phyloP scores from a whole-genome alignment of 257 asterid genomes.

The Misopates orontium region DNA sequence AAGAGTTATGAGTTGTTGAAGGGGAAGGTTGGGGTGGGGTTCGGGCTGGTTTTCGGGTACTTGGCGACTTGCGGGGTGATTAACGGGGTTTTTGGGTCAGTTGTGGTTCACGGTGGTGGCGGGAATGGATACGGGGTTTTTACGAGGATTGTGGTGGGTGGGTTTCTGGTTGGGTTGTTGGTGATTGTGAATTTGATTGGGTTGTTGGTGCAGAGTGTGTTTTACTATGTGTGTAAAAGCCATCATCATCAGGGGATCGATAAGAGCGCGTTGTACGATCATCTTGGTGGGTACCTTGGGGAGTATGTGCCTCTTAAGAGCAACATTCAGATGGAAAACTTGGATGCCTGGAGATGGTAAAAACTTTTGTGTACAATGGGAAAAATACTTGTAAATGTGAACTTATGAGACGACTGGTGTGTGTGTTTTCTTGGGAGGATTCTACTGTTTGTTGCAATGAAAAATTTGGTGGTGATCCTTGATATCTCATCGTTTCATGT shows the following conservation, averaged over 20 bases:
- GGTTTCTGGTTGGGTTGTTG: slow-evolving; percentile 74
- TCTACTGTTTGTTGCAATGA: too few species aligned
- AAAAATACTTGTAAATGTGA: too few species aligned
- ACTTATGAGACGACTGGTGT: too few species aligned
- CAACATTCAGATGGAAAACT: too few species aligned
- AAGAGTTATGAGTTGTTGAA: slow-evolving; percentile 68
- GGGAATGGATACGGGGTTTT: slow-evolving; percentile 49
- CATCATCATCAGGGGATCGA: slow-evolving; percentile 85
- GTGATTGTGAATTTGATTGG: slow-evolving; percentile 81
- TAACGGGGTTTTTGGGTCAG: slow-evolving; percentile 49
- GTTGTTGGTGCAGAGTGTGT: slow-evolving; percentile 84
- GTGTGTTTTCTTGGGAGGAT: too few species aligned
- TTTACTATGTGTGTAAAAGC: slow-evolving; percentile 90
- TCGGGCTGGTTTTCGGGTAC: slow-evolving; percentile 63
- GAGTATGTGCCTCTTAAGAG: slow-evolving; percentile 64
- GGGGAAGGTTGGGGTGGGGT: slow-evolving; percentile 57
- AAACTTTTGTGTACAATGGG: too few species aligned
- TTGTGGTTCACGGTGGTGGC: slow-evolving; percentile 84
- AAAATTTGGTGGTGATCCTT: too few species aligned
- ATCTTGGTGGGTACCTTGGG: slow-evolving; percentile 92
- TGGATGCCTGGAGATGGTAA: too few species aligned
- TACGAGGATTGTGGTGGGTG: slow-evolving; percentile 68
- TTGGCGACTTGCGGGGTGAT: slow-evolving; percentile 62
- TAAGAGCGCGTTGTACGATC: slow-evolving; percentile 76
- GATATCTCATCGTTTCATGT: too few species aligned